Percentiles rank a stretch among this genome's conserved stretches.
These are phyloP conservation scores for Eucalyptus lansdowneana DNA, from an alignment of 345 rosid genomes.

Conservation along the genomic window DNA sequence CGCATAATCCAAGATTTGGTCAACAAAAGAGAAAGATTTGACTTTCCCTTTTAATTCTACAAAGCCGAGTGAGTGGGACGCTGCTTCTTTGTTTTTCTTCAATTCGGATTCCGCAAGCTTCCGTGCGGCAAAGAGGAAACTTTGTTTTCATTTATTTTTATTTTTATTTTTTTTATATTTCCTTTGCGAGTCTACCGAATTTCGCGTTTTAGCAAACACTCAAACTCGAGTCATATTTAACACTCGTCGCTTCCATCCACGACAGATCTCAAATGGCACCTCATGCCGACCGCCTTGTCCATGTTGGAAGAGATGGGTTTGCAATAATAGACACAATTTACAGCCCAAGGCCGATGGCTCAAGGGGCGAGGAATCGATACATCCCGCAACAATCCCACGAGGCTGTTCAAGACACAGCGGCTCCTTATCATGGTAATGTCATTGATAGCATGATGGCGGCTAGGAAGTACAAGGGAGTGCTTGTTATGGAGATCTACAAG, in stretches of 20 bases:
- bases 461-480: background rate
- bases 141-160: no score
- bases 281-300: background rate
- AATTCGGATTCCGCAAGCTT: no score
- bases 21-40: no score
- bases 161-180: no score
- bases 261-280: background rate
- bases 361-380: background rate
- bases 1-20: no score
- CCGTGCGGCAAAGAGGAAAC: no score
- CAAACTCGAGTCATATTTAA: no score
- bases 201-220: no score
- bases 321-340: background rate
- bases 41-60: no score
- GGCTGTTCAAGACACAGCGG: background rate
- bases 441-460: background rate
- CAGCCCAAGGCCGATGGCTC: background rate
- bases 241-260: background rate
- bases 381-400: background rate
- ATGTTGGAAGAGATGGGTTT: background rate
- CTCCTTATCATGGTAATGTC: background rate
- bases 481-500: background rate
- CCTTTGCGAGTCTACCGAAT: no score
- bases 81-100: no score
- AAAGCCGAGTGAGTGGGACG: no score